Evolutionary conservation across 805 yeast species (phyloP), one percentile per base, ranked within the genome.

Genomic region (Ogataea paraovalis): DNA sequence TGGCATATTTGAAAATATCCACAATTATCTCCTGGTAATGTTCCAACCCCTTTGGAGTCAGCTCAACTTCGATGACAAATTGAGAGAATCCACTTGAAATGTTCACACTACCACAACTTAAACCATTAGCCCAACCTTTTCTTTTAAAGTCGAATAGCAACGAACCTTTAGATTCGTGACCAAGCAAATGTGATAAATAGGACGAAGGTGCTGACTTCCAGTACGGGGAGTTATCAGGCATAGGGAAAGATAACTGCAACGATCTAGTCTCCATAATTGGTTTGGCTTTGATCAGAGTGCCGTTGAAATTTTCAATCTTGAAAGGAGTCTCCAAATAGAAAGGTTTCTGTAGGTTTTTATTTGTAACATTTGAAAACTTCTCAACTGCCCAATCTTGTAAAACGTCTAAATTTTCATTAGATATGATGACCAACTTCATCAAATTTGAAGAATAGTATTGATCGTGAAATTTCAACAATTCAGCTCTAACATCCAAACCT

Each of bases 161-260:
- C 2, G 97, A 89, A 2, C 98, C 98, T 42, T 83, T 75, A 42
- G 94, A 87, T 69, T 92, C 99, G 65, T 92, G 98, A 37, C 98
- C 98, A 42, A 92, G 69, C 45, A 94, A 71, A 64, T 94, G 97
- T 19, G 91, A 79, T 54, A 71, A 76, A 65, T 89, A 86, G 47
- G 75, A 79, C 6, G 79, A 74, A 0, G 97, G 96, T 55, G 80
- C 80, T 21, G 76, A 74, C 45, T 77, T 76, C 87, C 91, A 87
- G 43, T 69, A 64, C 22, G 76, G 77, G 44, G 78, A 77, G 54
- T 83, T 83, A 59, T 87, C 90, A 2, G 97, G 97, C 12, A 87
- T 78, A 44, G 77, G 72, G 66, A 94, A 94, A 2, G 78, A 65
- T 13, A 94, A 49, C 52, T 82, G 85, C 39, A 94, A 62, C 50